phyloP scores from a whole-genome alignment of 208 protist species.

The Acanthamoeba sp. region DNA sequence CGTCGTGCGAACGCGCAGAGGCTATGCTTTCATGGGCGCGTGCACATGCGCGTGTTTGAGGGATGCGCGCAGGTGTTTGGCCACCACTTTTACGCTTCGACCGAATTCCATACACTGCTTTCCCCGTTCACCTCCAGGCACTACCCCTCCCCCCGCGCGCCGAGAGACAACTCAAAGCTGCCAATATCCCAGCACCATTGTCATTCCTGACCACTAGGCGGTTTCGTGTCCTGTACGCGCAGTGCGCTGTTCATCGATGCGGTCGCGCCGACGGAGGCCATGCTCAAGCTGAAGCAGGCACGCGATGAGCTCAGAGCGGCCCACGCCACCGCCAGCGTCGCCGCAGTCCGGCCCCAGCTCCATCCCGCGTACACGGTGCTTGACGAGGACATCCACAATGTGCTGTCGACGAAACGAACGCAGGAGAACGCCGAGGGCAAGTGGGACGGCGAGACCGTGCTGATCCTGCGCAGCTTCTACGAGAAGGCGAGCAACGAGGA shows the following conservation, averaged over 20 bases:
- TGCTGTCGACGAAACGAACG: neutral
- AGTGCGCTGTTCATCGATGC: neutral
- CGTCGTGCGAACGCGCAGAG: neutral
- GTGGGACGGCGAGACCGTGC: neutral
- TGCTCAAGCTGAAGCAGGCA: neutral
- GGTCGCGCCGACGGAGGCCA: neutral
- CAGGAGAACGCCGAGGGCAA: neutral
- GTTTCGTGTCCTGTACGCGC: neutral
- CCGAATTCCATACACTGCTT: neutral
- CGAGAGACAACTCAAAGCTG: too few relatives aligned
- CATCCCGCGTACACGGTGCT: neutral
- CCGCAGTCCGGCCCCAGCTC: too few relatives aligned
- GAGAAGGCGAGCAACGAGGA: neutral
- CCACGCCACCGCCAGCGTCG: too few relatives aligned
- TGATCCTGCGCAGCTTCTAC: neutral
- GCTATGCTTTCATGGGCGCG: slow-evolving; percentile 7
- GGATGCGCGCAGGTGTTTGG: slow-evolving; percentile 8
- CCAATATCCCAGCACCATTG: too few relatives aligned
- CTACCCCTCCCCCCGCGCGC: neutral
- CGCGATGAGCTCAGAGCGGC: neutral
- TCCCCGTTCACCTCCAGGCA: neutral
- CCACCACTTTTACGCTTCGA: neutral
- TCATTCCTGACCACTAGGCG: too few relatives aligned
- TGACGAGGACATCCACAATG: neutral
- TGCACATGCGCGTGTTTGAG: neutral